phyloP scores from a whole-genome alignment of 805 yeast species.

The Nematodospora valgi region DNA sequence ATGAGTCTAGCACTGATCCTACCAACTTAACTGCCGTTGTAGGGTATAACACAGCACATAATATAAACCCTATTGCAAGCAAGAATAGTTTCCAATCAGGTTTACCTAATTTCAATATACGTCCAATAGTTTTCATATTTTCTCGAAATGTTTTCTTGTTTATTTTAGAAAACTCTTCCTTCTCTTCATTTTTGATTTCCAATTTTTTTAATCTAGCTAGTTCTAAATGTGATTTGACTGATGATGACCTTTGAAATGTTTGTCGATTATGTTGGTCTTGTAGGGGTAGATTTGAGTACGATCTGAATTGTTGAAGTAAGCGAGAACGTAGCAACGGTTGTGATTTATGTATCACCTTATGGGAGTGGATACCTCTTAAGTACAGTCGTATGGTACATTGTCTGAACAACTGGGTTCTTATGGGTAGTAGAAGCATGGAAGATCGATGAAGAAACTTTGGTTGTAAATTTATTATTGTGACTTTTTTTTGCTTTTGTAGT shows the following conservation, averaged over 20 bases:
- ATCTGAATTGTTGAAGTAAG: too few relatives aligned
- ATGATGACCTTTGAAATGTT: too few relatives aligned
- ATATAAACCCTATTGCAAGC: slow-evolving; percentile 37
- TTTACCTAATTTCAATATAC: slow-evolving; percentile 36
- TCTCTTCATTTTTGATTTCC: slow-evolving; percentile 29
- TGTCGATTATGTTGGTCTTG: not conserved
- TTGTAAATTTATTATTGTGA: too few relatives aligned
- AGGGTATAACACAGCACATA: slow-evolving; percentile 43
- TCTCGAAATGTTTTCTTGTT: slow-evolving; percentile 27
- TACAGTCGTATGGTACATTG: too few relatives aligned
- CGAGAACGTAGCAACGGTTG: too few relatives aligned
- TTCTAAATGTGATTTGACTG: slow-evolving; percentile 27
- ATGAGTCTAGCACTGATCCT: slow-evolving; percentile 43
- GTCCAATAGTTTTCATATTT: slow-evolving; percentile 33
- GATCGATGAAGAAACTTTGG: too few relatives aligned
- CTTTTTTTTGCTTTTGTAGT: too few relatives aligned
- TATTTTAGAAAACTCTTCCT: slow-evolving; percentile 27
- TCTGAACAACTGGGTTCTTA: too few relatives aligned
- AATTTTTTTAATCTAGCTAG: slow-evolving; percentile 20
- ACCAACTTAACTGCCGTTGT: slow-evolving; percentile 42
- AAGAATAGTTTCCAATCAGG: slow-evolving; percentile 38
- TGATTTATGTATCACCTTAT: too few relatives aligned
- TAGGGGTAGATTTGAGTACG: not conserved
- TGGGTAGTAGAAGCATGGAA: too few relatives aligned
- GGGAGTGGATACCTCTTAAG: too few relatives aligned